Percentiles rank a stretch among this genome's conserved stretches.
Conservation (phyloP, 371 early-diverging fungal species). For the Mucor irregularis region DNA sequence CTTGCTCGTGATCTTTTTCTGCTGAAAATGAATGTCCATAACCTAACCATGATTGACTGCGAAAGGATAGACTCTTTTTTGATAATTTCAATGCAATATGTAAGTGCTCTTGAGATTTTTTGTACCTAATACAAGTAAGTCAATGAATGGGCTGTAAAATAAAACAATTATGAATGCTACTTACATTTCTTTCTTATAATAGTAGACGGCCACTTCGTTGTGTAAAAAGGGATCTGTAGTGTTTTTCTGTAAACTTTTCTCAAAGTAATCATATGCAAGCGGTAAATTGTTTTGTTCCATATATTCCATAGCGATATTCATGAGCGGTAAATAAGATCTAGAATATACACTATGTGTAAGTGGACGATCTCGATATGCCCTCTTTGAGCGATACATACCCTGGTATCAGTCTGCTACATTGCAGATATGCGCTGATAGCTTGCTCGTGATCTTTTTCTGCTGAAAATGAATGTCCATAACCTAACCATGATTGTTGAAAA, state of each 20-base stretch:
- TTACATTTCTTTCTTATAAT: conserved; percentile 57
- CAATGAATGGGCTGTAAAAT: not conserved
- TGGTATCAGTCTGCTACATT: conserved; percentile 59
- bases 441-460: conserved; percentile 74
- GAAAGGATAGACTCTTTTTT: conserved; percentile 41
- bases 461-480: conserved; percentile 80
- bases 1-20: conserved; percentile 77
- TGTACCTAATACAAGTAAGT: conserved; percentile 38
- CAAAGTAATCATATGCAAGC: conserved; percentile 62
- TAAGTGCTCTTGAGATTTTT: conserved; percentile 52
- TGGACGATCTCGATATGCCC: not conserved
- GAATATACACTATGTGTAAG: no score
- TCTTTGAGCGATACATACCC: conserved; percentile 51
- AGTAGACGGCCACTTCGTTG: conserved; percentile 70
- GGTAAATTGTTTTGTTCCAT: conserved; percentile 54
- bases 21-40: conserved; percentile 78
- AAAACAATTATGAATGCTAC: conserved; percentile 9
- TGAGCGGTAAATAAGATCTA: conserved; percentile 68
- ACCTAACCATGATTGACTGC: conserved; percentile 70
- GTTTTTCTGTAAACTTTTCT: conserved; percentile 51
- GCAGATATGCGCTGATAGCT: conserved; percentile 74
- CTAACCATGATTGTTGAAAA: conserved; percentile 77
- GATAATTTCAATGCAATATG: conserved; percentile 54
- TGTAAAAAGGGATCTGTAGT: conserved; percentile 61
- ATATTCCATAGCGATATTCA: conserved; percentile 81